Evolutionary conservation across 2,329 filamentous ascomycete species (phyloP).

Genomic region (Canariomyces notabilis): DNA sequence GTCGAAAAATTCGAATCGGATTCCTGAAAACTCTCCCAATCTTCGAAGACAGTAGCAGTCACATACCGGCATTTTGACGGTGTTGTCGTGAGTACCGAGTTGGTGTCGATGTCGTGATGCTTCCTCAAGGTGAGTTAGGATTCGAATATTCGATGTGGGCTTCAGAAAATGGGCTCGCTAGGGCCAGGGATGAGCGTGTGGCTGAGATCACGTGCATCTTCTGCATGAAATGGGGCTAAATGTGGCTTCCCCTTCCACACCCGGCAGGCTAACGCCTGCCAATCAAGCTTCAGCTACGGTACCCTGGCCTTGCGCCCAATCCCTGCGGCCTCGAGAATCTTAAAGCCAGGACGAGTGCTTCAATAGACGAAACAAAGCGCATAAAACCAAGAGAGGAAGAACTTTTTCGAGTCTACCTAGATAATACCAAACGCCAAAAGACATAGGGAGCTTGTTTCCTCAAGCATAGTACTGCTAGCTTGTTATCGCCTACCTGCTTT

Average conservation of each 20-base stretch:
- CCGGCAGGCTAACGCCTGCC: conserved; percentile 6
- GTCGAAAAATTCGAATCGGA: conserved; percentile 2
- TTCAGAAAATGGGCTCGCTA: conserved; percentile 24
- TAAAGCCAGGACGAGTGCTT: conserved; percentile 11
- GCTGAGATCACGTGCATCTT: conserved; percentile 24
- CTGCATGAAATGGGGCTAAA: neutral
- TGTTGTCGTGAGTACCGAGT: conserved; percentile 30
- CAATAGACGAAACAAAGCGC: conserved; percentile 13
- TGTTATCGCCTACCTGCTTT: too few species aligned
- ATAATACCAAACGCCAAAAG: conserved; percentile 7
- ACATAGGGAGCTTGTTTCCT: too few species aligned
- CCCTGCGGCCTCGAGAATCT: conserved; percentile 1
- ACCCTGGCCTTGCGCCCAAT: conserved; percentile 1
- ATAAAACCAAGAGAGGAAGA: conserved; percentile 15
- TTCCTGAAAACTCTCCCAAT: neutral
- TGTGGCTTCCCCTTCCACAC: conserved; percentile 10
- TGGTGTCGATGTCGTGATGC: conserved; percentile 27
- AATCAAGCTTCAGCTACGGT: conserved; percentile 9
- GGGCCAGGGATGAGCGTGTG: conserved; percentile 21
- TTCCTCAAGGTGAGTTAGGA: conserved; percentile 24
- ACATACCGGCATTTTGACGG: conserved; percentile 39
- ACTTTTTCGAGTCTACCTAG: conserved; percentile 7
- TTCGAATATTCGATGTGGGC: conserved; percentile 28
- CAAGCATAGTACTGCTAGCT: too few species aligned
- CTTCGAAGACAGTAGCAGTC: conserved; percentile 4